Percentiles rank a stretch among this genome's conserved stretches.
These are phyloP conservation scores for Phoenix dactylifera DNA, from an alignment of 176 grass and related monocot genomes.

Conservation along the genomic window DNA sequence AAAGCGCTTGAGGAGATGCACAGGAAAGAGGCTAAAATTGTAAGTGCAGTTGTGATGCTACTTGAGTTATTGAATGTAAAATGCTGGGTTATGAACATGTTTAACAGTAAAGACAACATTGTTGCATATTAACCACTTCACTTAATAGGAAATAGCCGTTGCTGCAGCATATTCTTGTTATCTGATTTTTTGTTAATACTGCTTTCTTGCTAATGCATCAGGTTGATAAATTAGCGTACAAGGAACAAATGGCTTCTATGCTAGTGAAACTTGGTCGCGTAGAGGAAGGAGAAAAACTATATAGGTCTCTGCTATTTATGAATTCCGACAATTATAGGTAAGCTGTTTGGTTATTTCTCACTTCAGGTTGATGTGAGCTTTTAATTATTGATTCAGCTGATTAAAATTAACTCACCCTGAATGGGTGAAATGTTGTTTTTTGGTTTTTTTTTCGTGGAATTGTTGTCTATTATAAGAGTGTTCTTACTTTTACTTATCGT, in stretches of 20 bases:
- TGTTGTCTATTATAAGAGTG: too few relatives aligned
- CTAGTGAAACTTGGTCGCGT: constrained; percentile 60
- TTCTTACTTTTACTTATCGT: too few relatives aligned
- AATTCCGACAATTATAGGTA: constrained; percentile 99
- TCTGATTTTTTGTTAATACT: too few relatives aligned
- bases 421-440: too few relatives aligned
- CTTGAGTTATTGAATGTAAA: too few relatives aligned
- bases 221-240: constrained; percentile 87
- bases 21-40: constrained; percentile 85
- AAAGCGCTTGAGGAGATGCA: constrained; percentile 85
- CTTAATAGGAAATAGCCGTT: background rate
- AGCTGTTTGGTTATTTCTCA: constrained; percentile 2
- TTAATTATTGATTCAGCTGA: too few relatives aligned
- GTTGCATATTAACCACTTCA: too few relatives aligned
- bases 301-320: constrained; percentile 84
- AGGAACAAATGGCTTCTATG: constrained; percentile 90
- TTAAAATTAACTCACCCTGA: too few relatives aligned
- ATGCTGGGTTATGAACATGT: too few relatives aligned
- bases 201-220: constrained; percentile 23
- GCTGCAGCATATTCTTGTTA: constrained; percentile 23
- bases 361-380: background rate
- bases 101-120: too few relatives aligned
- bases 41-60: constrained; percentile 18
- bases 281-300: constrained; percentile 73
- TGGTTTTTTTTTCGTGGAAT: too few relatives aligned